Evolutionary conservation across 192 early-diverging fungal genomes (phyloP).

Genomic region (Gryganskiella cystojenkinii): DNA sequence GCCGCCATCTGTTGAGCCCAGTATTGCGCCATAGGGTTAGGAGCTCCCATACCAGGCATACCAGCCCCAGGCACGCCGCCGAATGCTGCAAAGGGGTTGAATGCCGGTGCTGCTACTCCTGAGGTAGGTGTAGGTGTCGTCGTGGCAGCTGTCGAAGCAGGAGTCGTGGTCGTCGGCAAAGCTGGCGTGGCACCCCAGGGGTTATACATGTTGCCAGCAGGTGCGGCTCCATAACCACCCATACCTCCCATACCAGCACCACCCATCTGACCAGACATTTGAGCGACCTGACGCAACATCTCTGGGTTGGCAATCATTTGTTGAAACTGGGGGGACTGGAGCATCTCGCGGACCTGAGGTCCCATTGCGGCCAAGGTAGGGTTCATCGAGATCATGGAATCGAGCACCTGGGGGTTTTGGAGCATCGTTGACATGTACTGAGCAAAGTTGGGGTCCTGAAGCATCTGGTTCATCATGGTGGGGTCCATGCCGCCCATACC

Average conservation of each 20-base stretch:
- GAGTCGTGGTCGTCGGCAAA: slow-evolving; percentile 14
- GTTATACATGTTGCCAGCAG: slow-evolving; percentile 33
- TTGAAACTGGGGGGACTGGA: slow-evolving; percentile 80
- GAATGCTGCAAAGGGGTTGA: slow-evolving; percentile 47
- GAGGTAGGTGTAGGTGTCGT: slow-evolving; percentile 32
- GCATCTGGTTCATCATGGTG: slow-evolving; percentile 72
- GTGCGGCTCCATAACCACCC: slow-evolving; percentile 25
- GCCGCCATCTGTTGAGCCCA: slow-evolving; percentile 53
- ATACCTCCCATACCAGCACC: slow-evolving; percentile 27
- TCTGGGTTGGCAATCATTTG: slow-evolving; percentile 91
- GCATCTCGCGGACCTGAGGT: slow-evolving; percentile 88
- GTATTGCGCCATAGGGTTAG: slow-evolving; percentile 51
- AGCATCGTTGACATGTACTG: slow-evolving; percentile 85
- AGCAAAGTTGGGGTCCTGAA: slow-evolving; percentile 87
- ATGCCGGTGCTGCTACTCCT: slow-evolving; percentile 20
- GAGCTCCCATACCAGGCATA: slow-evolving; percentile 25
- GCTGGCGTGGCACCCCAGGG: slow-evolving; percentile 35
- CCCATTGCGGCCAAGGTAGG: slow-evolving; percentile 84
- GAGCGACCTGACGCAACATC: slow-evolving; percentile 75
- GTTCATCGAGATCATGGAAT: slow-evolving; percentile 85
- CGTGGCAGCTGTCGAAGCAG: slow-evolving; percentile 19
- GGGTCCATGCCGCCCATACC: slow-evolving; percentile 78
- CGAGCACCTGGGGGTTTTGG: slow-evolving; percentile 87
- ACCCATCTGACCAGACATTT: slow-evolving; percentile 65
- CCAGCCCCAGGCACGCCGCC: slow-evolving; percentile 43